Conservation (phyloP, 2,329 filamentous ascomycete genomes). For the Fusarium palustre region DNA sequence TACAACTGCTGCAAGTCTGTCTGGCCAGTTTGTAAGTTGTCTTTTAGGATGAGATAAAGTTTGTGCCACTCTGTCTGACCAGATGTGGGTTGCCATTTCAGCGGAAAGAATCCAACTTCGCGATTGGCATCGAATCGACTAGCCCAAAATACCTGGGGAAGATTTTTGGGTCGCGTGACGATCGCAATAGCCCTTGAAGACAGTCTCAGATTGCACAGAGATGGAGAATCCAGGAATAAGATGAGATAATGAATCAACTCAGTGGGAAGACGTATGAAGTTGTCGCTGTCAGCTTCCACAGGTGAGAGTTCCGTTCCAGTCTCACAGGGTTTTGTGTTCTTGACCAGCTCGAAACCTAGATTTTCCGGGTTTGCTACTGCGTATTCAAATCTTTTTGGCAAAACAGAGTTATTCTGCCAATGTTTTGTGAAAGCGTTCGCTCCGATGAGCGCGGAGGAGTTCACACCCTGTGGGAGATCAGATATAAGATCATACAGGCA, state of each 20-base stretch:
- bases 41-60: background rate
- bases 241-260: background rate
- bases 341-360: fast-evolving
- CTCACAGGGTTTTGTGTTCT: background rate
- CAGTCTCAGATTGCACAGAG: constrained; percentile 14
- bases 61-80: background rate
- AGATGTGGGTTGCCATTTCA: fast-evolving
- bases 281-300: background rate
- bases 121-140: constrained; percentile 10
- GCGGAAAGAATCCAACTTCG: constrained; percentile 18
- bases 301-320: background rate
- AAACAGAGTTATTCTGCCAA: background rate
- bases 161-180: background rate
- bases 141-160: constrained; percentile 24
- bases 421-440: background rate
- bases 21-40: fast-evolving
- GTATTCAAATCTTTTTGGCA: background rate
- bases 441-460: background rate
- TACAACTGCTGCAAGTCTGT: constrained; percentile 12
- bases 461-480: background rate
- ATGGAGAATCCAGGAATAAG: background rate
- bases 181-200: constrained; percentile 4
- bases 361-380: background rate
- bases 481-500: background rate
- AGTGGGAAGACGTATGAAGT: background rate